phyloP scores from a whole-genome alignment of 495 filamentous ascomycete species.

The Aspergillus mulundensis region DNA sequence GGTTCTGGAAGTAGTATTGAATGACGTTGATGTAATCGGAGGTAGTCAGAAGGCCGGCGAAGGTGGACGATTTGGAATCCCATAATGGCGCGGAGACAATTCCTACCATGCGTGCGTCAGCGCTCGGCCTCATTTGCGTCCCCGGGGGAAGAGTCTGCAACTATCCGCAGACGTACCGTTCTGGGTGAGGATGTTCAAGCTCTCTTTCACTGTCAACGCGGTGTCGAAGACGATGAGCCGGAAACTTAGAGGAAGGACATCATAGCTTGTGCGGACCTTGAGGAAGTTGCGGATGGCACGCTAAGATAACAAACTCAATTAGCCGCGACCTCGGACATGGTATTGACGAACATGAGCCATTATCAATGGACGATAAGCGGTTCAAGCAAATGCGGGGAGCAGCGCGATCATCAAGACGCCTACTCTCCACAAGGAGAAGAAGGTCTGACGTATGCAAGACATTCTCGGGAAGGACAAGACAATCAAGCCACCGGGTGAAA shows the following conservation, averaged over 20 bases:
- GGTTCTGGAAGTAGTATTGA: conserved; percentile 99
- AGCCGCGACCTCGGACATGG: conserved; percentile 23
- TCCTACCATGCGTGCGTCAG: conserved; percentile 51
- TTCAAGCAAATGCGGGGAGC: not conserved
- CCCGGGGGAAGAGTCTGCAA: not conserved
- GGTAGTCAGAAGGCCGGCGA: conserved; percentile 90
- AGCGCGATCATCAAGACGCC: not conserved
- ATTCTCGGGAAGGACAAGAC: not conserved
- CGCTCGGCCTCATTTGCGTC: conserved; percentile 8
- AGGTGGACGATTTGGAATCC: conserved; percentile 91
- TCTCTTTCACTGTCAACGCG: conserved; percentile 92
- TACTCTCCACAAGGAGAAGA: not conserved
- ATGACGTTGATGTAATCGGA: conserved; percentile 98
- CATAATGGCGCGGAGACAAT: conserved; percentile 98
- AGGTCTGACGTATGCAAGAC: not conserved
- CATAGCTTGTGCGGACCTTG: conserved; percentile 94
- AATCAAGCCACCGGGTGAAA: conserved; percentile 9
- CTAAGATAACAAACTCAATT: conserved; percentile 45
- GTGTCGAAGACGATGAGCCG: conserved; percentile 95
- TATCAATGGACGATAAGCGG: conserved; percentile 1
- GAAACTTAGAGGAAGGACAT: conserved; percentile 97
- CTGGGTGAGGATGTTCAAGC: conserved; percentile 91
- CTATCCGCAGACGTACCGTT: conserved; percentile 61
- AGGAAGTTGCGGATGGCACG: conserved; percentile 91
- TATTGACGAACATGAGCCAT: not conserved